Evolutionary conservation across 192 early-diverging fungal species (phyloP).

Genomic region (Podila clonocystis): DNA sequence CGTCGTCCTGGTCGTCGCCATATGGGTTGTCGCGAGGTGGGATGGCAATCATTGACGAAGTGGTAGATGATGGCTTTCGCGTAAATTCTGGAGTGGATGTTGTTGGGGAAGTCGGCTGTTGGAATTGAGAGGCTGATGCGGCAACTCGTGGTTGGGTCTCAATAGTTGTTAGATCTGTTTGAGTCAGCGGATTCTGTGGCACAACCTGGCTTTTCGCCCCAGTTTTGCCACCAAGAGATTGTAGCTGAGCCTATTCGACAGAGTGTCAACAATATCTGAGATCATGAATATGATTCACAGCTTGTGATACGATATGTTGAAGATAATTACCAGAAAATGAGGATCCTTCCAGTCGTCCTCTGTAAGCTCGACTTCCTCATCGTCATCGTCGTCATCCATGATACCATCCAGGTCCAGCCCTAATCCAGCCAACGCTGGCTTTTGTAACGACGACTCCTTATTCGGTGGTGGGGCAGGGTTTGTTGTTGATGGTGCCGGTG

Average conservation of each 20-base stretch:
- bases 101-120: slow-evolving; percentile 4
- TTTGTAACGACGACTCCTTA: neutral
- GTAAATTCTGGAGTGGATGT: neutral
- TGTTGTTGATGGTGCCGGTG: slow-evolving; percentile 7
- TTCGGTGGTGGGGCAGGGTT: neutral
- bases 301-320: neutral
- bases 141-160: neutral
- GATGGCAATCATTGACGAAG: slow-evolving; percentile 42
- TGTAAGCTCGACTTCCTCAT: slow-evolving; percentile 69
- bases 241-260: slow-evolving; percentile 35
- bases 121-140: neutral
- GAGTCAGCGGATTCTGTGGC: neutral
- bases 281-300: neutral
- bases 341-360: slow-evolving; percentile 85
- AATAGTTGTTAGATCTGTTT: neutral
- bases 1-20: slow-evolving; percentile 22
- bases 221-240: slow-evolving; percentile 38
- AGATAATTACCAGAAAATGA: slow-evolving; percentile 63
- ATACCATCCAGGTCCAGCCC: slow-evolving; percentile 27
- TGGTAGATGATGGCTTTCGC: slow-evolving; percentile 13
- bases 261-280: neutral
- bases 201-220: neutral
- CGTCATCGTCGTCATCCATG: slow-evolving; percentile 58
- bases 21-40: slow-evolving; percentile 29
- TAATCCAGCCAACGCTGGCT: slow-evolving; percentile 20